Conservation (phyloP, 352 stramenopile genomes). For the Phytophthora vignae region DNA sequence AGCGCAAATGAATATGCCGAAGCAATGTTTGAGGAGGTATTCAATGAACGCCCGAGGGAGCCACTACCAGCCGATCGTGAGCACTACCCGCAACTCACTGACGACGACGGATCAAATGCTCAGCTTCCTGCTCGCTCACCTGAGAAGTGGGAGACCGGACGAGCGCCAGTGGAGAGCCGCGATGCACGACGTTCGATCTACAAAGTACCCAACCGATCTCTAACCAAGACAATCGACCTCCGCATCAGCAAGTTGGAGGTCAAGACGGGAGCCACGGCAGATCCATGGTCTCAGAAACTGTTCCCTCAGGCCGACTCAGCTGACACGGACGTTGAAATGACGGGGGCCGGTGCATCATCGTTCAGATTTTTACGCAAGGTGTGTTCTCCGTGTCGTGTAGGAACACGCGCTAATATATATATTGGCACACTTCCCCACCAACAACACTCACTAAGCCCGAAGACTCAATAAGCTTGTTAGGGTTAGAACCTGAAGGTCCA, state of each 20-base stretch:
- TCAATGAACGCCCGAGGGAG: background rate
- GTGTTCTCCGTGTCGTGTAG: background rate
- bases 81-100: background rate
- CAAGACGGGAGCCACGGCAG: no score
- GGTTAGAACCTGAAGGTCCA: no score
- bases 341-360: background rate
- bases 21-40: background rate
- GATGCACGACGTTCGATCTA: background rate
- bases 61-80: background rate
- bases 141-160: background rate
- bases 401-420: no score
- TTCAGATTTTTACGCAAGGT: background rate
- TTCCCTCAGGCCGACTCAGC: background rate
- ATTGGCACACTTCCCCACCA: no score
- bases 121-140: background rate
- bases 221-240: no score
- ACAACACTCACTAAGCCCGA: no score
- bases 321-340: background rate
- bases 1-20: background rate
- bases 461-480: no score
- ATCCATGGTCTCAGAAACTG: background rate
- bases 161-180: background rate
- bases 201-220: no score
- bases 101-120: background rate
- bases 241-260: no score